phyloP scores from a whole-genome alignment of 2,329 filamentous ascomycete genomes.

The Trichoderma sp. region DNA sequence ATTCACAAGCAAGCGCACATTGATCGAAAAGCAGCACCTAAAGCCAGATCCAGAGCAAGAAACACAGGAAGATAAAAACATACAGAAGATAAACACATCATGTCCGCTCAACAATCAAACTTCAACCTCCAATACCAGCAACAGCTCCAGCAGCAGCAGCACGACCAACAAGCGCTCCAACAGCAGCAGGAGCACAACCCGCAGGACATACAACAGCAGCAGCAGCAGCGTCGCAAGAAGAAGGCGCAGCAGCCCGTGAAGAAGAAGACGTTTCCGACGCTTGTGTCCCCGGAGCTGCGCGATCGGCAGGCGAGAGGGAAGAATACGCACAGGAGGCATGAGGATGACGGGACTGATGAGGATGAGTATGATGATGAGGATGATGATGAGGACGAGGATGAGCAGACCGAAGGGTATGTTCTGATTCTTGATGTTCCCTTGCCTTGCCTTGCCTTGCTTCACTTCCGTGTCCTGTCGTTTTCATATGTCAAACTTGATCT shows the following conservation, averaged over 20 bases:
- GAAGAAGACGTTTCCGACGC: conserved; percentile 41
- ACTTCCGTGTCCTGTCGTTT: background rate
- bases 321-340: conserved; percentile 49
- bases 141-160: background rate
- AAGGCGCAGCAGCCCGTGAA: background rate
- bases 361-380: conserved; percentile 31
- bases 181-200: background rate
- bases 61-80: background rate
- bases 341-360: conserved; percentile 35
- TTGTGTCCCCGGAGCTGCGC: conserved; percentile 55
- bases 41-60: background rate
- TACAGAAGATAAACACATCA: background rate
- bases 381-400: background rate
- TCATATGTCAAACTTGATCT: background rate
- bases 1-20: background rate
- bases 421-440: too few species aligned
- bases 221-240: background rate
- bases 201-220: background rate
- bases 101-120: conserved; percentile 12
- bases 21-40: too few species aligned
- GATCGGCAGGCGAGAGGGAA: conserved; percentile 63
- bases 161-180: conserved; percentile 1
- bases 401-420: background rate
- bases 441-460: too few species aligned
- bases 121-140: conserved; percentile 16